These are phyloP conservation scores for Alnus rubra DNA, from an alignment of 306 rosid genomes.

Conservation along the genomic window DNA sequence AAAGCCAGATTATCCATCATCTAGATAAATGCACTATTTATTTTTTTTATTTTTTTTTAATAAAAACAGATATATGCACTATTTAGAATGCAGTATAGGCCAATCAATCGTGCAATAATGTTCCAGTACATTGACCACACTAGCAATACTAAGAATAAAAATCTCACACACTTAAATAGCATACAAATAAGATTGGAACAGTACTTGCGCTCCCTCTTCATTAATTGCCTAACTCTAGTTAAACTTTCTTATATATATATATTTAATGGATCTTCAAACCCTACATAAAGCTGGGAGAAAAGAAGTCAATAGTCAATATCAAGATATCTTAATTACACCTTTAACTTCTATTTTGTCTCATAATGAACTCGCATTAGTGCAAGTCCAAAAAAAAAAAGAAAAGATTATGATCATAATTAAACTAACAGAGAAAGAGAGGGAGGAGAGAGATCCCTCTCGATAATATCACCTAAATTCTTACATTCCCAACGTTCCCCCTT, in stretches of 20 bases:
- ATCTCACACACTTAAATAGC: not conserved
- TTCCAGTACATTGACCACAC: slow-evolving; percentile 19
- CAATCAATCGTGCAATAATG: slow-evolving; percentile 5
- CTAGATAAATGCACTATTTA: not conserved
- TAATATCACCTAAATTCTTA: slow-evolving; percentile 46
- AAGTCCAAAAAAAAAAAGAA: not conserved
- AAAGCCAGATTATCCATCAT: not conserved
- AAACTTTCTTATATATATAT: not conserved
- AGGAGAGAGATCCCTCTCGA: slow-evolving; percentile 30
- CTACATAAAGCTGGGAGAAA: not conserved
- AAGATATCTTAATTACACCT: slow-evolving; percentile 17
- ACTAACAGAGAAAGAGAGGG: not conserved
- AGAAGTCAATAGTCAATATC: not conserved
- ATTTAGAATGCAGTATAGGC: not conserved
- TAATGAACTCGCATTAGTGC: slow-evolving; percentile 16
- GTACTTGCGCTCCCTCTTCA: not conserved
- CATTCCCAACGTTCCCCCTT: slow-evolving; percentile 53
- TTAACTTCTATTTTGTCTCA: slow-evolving; percentile 16
- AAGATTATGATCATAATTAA: not conserved
- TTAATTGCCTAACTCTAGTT: not conserved
- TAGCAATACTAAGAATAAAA: slow-evolving; percentile 34
- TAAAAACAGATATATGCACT: not conserved
- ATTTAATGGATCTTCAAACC: not conserved
- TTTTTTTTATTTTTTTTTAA: too few relatives aligned
- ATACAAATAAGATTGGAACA: slow-evolving; percentile 8